These are phyloP conservation scores for Pyricularia sp. DNA, from an alignment of 2,329 filamentous ascomycete species.

Conservation along the genomic window DNA sequence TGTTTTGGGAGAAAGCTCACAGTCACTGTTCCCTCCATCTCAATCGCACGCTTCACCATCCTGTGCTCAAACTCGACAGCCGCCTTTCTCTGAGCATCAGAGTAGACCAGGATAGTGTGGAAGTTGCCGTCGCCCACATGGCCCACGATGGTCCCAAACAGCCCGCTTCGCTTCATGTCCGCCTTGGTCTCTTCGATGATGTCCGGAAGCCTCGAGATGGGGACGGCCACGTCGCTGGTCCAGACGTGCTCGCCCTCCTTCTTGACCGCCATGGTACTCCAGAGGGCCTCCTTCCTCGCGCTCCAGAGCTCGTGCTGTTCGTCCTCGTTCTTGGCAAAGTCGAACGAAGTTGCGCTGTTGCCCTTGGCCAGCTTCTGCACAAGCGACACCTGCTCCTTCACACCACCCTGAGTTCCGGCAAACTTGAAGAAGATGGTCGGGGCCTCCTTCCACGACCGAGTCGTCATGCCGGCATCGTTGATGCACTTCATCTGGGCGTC, in stretches of 20 bases:
- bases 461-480: conserved; percentile 57
- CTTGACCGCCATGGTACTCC: conserved; percentile 65
- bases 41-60: conserved; percentile 80
- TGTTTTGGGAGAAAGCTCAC: conserved; percentile 22
- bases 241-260: conserved; percentile 63
- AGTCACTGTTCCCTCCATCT: conserved; percentile 78
- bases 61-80: conserved; percentile 66
- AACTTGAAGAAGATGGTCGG: conserved; percentile 85
- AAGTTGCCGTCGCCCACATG: conserved; percentile 1
- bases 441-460: conserved; percentile 58
- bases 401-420: conserved; percentile 55
- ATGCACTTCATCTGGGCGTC: conserved; percentile 77
- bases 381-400: conserved; percentile 69
- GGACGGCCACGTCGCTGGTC: conserved; percentile 82
- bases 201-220: conserved; percentile 62
- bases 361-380: conserved; percentile 55
- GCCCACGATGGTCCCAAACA: conserved; percentile 54
- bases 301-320: conserved; percentile 76
- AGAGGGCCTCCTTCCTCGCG: conserved; percentile 74
- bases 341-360: conserved; percentile 58
- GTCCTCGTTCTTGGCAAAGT: conserved; percentile 61
- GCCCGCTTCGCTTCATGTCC: conserved; percentile 62
- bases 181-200: conserved; percentile 71
- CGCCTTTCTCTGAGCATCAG: conserved; percentile 54
- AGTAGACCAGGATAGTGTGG: conserved; percentile 44